These are phyloP conservation scores for Boletus bicolor DNA, from an alignment of 768 basidiomycete genomes.

Conservation along the genomic window DNA sequence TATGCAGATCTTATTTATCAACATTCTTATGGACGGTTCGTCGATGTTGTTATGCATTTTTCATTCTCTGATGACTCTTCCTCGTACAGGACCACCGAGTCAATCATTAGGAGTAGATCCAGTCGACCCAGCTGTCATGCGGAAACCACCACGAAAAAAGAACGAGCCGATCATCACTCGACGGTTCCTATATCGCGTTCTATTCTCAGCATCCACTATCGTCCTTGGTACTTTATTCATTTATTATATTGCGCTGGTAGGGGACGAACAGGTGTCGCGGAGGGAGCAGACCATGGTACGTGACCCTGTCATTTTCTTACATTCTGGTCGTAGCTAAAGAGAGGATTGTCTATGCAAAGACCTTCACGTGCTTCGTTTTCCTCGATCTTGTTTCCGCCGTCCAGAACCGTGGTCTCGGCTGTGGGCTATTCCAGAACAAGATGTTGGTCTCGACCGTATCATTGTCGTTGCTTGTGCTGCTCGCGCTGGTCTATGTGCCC, in stretches of 20 bases:
- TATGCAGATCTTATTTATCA: conserved; percentile 99
- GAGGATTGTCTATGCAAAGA: conserved; percentile 45
- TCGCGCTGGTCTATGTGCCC: conserved; percentile 85
- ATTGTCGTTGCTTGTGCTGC: conserved; percentile 79
- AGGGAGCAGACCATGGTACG: conserved; percentile 96
- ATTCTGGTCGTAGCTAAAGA: background rate
- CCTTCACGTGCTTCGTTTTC: conserved; percentile 96
- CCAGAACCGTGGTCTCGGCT: conserved; percentile 90
- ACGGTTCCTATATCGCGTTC: conserved; percentile 70
- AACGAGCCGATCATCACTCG: conserved; percentile 82
- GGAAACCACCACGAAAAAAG: conserved; percentile 87
- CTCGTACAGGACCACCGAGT: conserved; percentile 74
- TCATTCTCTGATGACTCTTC: background rate
- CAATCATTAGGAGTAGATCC: conserved; percentile 97
- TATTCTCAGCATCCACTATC: conserved; percentile 93
- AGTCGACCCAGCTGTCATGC: conserved; percentile 91
- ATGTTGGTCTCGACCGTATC: conserved; percentile 90
- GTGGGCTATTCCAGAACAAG: conserved; percentile 77
- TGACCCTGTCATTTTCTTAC: conserved; percentile 2
- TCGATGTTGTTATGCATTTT: conserved; percentile 1
- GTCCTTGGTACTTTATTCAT: conserved; percentile 85
- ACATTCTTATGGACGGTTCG: conserved; percentile 96
- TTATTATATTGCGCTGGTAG: conserved; percentile 70
- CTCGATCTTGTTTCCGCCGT: conserved; percentile 93
- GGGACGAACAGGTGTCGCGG: conserved; percentile 77